A percentile compares a stretch with the other conserved stretches of the same genome.
These are phyloP conservation scores for Cercospora sojina DNA, from an alignment of 2,329 filamentous ascomycete genomes.

Conservation along the genomic window DNA sequence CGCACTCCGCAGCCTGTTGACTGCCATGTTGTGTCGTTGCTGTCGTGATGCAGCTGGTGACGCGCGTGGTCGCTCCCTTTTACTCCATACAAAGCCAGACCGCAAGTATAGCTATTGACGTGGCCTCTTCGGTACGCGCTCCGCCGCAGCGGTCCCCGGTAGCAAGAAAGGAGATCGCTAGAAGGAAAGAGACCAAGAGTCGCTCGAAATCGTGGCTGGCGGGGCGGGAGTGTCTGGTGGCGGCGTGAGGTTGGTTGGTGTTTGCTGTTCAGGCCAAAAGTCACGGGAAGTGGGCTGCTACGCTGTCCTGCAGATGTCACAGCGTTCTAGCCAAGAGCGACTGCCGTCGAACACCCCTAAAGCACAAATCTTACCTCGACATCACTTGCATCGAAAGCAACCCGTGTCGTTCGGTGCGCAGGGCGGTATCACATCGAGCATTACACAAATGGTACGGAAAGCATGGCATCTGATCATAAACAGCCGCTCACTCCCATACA, in stretches of 20 bases:
- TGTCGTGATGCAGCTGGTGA: conserved; percentile 2
- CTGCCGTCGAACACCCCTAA: conserved; percentile 2
- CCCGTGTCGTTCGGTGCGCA: not conserved
- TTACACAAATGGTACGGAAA: not conserved
- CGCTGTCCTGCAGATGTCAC: not conserved
- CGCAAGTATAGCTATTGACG: conserved; percentile 18
- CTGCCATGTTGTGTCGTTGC: conserved; percentile 64
- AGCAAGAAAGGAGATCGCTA: not conserved
- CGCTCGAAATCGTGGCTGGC: not conserved
- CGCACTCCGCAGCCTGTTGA: conserved; percentile 92
- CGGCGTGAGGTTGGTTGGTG: not conserved
- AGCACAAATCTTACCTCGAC: conserved; percentile 2
- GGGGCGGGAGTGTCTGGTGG: not conserved
- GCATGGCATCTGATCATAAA: not conserved
- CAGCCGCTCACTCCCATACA: conserved; percentile 26
- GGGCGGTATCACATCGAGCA: not conserved
- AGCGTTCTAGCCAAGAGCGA: not conserved
- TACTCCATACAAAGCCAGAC: conserved; percentile 19
- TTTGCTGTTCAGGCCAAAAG: conserved; percentile 1
- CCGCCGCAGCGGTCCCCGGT: not conserved
- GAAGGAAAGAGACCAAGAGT: not conserved
- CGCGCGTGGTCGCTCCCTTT: conserved; percentile 1
- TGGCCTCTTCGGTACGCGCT: conserved; percentile 1
- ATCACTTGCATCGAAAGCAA: not conserved
- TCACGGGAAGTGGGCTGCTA: conserved; percentile 1